Evolutionary conservation across 2,329 filamentous ascomycete genomes (phyloP).

Genomic region (Zalaria obscura): DNA sequence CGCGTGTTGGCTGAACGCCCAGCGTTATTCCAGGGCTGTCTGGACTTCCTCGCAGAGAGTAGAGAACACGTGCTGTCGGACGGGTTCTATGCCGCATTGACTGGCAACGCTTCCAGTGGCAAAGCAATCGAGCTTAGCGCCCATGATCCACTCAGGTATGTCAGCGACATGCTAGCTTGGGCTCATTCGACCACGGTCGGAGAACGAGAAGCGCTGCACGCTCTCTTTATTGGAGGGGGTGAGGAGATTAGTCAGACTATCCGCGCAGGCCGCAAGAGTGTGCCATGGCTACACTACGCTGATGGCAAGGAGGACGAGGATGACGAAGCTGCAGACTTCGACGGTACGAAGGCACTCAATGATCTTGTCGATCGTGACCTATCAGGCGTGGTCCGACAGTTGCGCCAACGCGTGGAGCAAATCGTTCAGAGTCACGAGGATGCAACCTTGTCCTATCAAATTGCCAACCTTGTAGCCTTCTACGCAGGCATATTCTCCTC

Average conservation of each 20-base stretch:
- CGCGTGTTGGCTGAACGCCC: slow-evolving; percentile 81
- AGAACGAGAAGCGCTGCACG: slow-evolving; percentile 81
- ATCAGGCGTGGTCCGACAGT: slow-evolving; percentile 62
- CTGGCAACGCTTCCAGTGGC: slow-evolving; percentile 47
- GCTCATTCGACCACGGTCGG: slow-evolving; percentile 87
- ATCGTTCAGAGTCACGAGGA: slow-evolving; percentile 89
- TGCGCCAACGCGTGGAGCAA: slow-evolving; percentile 83
- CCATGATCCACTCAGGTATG: slow-evolving; percentile 81
- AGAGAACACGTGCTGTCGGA: slow-evolving; percentile 77
- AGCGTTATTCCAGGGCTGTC: slow-evolving; percentile 78
- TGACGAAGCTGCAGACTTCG: slow-evolving; percentile 47
- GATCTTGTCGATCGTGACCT: slow-evolving; percentile 80
- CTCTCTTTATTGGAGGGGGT: slow-evolving; percentile 79
- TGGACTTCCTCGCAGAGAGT: slow-evolving; percentile 86
- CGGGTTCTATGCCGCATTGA: slow-evolving; percentile 77
- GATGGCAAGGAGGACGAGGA: slow-evolving; percentile 46
- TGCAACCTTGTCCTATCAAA: slow-evolving; percentile 73
- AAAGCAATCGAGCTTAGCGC: slow-evolving; percentile 93
- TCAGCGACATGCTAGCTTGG: slow-evolving; percentile 97
- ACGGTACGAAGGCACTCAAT: slow-evolving; percentile 67
- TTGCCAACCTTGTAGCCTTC: slow-evolving; percentile 79
- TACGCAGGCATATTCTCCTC: slow-evolving; percentile 77
- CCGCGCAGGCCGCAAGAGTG: slow-evolving; percentile 63
- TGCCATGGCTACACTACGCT: slow-evolving; percentile 49
- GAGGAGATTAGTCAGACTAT: slow-evolving; percentile 77